A percentile compares a stretch with the other conserved stretches of the same genome.
Evolutionary conservation across 768 basidiomycete genomes (phyloP).

Genomic region (Amanita polypyramis): DNA sequence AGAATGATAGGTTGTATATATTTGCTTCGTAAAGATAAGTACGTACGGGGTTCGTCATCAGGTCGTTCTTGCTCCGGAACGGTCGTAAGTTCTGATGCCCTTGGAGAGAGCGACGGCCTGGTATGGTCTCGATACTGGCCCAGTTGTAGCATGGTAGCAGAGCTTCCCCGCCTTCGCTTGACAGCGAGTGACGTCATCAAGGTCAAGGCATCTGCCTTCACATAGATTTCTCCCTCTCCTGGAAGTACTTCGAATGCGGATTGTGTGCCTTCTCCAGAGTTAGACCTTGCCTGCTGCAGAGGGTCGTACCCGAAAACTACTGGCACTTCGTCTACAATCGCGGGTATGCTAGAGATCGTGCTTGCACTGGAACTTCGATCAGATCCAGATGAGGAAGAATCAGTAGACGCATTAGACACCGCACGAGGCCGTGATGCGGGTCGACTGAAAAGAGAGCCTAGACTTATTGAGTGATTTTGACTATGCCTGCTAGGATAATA

Average conservation of each 20-base stretch:
- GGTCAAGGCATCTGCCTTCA: conserved; percentile 1
- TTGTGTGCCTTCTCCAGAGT: conserved; percentile 16
- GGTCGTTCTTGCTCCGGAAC: conserved; percentile 5
- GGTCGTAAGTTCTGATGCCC: background rate
- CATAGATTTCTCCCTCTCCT: conserved; percentile 33
- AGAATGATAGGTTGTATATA: background rate
- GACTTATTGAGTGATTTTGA: conserved; percentile 11
- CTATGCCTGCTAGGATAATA: conserved; percentile 11
- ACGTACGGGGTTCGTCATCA: conserved; percentile 2
- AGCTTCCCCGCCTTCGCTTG: conserved; percentile 3
- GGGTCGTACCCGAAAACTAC: conserved; percentile 35
- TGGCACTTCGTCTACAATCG: conserved; percentile 28
- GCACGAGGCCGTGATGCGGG: conserved; percentile 22
- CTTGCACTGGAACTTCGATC: conserved; percentile 25
- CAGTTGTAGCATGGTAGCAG: background rate
- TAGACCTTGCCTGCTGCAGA: conserved; percentile 15
- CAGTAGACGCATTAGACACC: conserved; percentile 31
- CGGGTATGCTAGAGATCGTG: conserved; percentile 19
- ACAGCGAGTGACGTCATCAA: conserved; percentile 4
- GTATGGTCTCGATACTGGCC: background rate
- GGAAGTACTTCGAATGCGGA: conserved; percentile 38
- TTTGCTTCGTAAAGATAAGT: background rate
- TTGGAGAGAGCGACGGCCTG: conserved; percentile 6
- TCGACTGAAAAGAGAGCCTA: background rate
- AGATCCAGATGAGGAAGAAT: conserved; percentile 30